These are phyloP conservation scores for Sequoiadendron giganteum DNA, from an alignment of 75 land plant species.

Conservation along the genomic window DNA sequence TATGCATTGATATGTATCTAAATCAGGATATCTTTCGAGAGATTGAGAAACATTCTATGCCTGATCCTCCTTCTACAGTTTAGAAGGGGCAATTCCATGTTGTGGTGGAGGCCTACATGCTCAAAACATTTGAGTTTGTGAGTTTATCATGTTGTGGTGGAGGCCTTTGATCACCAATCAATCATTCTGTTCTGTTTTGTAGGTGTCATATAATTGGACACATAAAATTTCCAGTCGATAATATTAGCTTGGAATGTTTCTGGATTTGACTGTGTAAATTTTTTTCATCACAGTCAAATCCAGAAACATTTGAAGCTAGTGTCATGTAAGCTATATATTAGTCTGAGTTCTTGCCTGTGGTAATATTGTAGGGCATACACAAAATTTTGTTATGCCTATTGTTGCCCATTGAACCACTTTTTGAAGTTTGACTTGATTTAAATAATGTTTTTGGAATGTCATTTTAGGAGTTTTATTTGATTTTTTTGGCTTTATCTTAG, in stretches of 20 bases:
- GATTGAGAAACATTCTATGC: background rate
- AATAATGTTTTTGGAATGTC: background rate
- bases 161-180: background rate
- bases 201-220: too few species aligned
- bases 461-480: background rate
- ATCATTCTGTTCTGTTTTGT: background rate
- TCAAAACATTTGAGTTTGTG: background rate
- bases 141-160: background rate
- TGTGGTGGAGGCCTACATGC: background rate
- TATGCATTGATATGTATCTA: background rate
- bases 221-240: too few species aligned
- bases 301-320: background rate
- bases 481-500: background rate
- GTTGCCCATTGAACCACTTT: background rate
- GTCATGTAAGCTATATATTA: background rate
- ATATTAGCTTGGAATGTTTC: too few species aligned
- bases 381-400: background rate
- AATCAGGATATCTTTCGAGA: too few species aligned
- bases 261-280: too few species aligned
- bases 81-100: background rate
- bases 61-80: background rate
- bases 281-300: too few species aligned
- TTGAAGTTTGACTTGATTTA: background rate
- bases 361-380: background rate
- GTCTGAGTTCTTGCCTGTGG: background rate